Evolutionary conservation across 129 eudicot species (phyloP), one percentile per base, ranked within the genome.

Genomic region (Glebionis coronaria): DNA sequence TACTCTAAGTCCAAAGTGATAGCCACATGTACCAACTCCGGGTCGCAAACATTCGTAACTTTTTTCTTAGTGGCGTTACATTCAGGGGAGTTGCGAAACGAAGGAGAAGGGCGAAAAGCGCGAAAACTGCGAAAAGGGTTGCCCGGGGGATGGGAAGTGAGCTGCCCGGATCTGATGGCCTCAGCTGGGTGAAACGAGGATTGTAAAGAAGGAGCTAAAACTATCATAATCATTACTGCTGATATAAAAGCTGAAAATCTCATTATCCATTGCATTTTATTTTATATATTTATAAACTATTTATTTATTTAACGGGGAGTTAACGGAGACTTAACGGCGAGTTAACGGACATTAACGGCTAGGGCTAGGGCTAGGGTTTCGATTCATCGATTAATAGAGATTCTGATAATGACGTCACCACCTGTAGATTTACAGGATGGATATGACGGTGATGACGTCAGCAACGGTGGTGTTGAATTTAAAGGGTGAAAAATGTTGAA

Each of bases 151-250:
- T 12, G 58, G 56, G 47, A 60, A 91, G 5, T 23, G 40, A 52
- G 46, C 55, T 61, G 66, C n/a, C 15, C 79, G 5, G 92, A 93
- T 75, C 82, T 78, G 57, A 93, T 93, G 12, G 99, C 99, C 80
- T 93, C 97, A 3, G 97, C 99, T 3, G 99, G 99, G 1, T 89
- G 97, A 63, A 82, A n/a, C n/a, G n/a, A 88, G 1, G 99, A 93
- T 46, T 89, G 99, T 0, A 86, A 73, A 2, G 95, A 88, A 11
- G 99, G 95, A 10, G 90, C 88, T 0, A 93, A 65, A 12, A 93
- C 84, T 9, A 93, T 75, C 84, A 93, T 78, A 45, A 77, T 77
- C 85, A 92, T 80, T 29, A 89, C 83, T 0, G 90, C 90, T 0
- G 97, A 86, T 66, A 89, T 44, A 65, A 86, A 86, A 12, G 95